Conservation (phyloP, 2,329 filamentous ascomycete species). For the Penicillium brevicompactum region DNA sequence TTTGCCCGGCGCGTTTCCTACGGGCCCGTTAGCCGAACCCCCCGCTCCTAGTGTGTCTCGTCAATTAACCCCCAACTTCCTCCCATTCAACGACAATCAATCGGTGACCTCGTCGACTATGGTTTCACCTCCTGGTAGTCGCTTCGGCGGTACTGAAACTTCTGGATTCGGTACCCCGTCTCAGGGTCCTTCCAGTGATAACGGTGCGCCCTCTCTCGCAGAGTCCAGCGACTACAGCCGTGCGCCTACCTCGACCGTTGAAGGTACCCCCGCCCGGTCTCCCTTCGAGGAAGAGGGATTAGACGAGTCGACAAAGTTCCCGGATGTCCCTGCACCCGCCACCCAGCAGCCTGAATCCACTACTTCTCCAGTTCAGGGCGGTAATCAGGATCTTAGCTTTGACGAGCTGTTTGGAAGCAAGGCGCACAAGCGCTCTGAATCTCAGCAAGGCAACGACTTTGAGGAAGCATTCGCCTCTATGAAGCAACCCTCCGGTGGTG, state of each 20-base stretch:
- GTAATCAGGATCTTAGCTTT: slow-evolving; percentile 43
- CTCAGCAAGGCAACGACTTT: slow-evolving; percentile 50
- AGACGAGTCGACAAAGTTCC: slow-evolving; percentile 23
- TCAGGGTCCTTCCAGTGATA: slow-evolving; percentile 36
- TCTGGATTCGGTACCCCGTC: slow-evolving; percentile 49
- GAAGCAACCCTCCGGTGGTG: slow-evolving; percentile 52
- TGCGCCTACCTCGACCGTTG: slow-evolving; percentile 16
- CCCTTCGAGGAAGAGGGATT: slow-evolving; percentile 40
- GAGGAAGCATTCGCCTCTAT: slow-evolving; percentile 50
- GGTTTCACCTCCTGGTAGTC: slow-evolving; percentile 71
- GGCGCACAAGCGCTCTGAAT: slow-evolving; percentile 46
- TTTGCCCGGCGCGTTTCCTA: slow-evolving; percentile 25
- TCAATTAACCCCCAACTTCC: slow-evolving; percentile 75
- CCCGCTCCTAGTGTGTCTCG: slow-evolving; percentile 71
- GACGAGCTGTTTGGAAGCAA: slow-evolving; percentile 50
- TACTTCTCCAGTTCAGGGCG: slow-evolving; percentile 23
- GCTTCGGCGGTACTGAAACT: slow-evolving; percentile 57
- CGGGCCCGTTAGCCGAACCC: slow-evolving; percentile 34
- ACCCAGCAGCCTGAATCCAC: slow-evolving; percentile 21
- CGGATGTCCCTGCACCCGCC: slow-evolving; percentile 19
- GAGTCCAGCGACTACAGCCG: slow-evolving; percentile 26
- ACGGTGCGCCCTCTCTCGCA: slow-evolving; percentile 27
- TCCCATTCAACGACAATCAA: slow-evolving; percentile 69
- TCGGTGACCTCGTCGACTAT: slow-evolving; percentile 77
- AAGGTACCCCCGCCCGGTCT: slow-evolving; percentile 24